phyloP scores from a whole-genome alignment of 169 alveolate genomes.

The Plasmodium cynomolgi region DNA sequence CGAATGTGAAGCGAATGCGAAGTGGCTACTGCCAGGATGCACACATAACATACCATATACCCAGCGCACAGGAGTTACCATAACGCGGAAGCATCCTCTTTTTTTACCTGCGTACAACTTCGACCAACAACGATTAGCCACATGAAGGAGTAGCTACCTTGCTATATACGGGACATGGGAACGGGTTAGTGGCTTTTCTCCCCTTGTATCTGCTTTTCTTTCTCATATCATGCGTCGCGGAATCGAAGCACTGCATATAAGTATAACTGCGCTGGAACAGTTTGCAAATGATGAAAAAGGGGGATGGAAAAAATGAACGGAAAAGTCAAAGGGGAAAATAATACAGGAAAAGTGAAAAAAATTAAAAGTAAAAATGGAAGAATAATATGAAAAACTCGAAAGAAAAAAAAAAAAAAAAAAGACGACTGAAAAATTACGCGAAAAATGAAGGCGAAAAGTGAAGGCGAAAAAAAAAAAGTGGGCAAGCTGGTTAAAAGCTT shows the following conservation, averaged over 20 bases:
- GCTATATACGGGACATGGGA: background rate
- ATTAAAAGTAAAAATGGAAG: background rate
- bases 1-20: background rate
- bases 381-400: background rate
- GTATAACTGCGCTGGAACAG: background rate
- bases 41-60: background rate
- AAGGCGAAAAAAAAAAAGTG: background rate
- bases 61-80: background rate
- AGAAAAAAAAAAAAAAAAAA: background rate
- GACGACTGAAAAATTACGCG: background rate
- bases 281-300: background rate
- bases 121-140: background rate
- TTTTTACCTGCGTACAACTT: background rate
- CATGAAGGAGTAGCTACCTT: background rate
- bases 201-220: background rate
- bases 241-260: background rate
- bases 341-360: background rate
- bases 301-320: background rate
- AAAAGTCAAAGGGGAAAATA: background rate
- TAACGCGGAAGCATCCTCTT: background rate
- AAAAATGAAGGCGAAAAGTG: background rate
- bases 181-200: background rate
- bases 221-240: background rate
- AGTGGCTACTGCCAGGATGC: background rate
- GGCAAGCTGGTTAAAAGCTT: background rate